Evolutionary conservation across 2,329 filamentous ascomycete genomes (phyloP), one percentile per base, ranked within the genome.

Genomic region (Thielaviopsis populi): DNA sequence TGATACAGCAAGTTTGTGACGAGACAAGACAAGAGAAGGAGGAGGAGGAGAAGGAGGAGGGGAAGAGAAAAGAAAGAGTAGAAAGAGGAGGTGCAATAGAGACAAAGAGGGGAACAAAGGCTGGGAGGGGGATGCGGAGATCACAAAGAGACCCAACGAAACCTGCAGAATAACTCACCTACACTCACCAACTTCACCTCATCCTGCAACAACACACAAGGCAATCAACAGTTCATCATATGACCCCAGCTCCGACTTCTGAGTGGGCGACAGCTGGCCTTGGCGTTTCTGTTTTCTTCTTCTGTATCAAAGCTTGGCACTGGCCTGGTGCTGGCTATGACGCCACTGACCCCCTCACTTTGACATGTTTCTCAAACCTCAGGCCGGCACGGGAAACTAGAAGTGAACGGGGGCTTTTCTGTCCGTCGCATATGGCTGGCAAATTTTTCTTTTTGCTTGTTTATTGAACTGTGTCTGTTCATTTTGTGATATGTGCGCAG

Each of bases 301-400:
- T 17, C 53, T 19, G 30, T 56, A 37, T 37, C 30, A 30, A n/a
- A 56, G 53, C 27, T 33, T 56, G 53, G 53, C 53, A 56, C 53
- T 56, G 53, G 53, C 24, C 53, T 56, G 27, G 53, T 11, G 30
- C 24, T 56, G 53, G 53, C 30, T 56, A 56, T 56, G 53, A 56
- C 53, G 53, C 53, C 53, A 56, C 46, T 56, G 17, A 33, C 22
- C 53, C 48, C 53, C 53, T 56, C 53, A 56, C 53, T 56, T 56
- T 56, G 53, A 56, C 53, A 56, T 56, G 53, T 56, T 56, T 56
- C 53, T 56, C 53, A 37, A 56, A 30, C 53, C 53, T 33, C 53
- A 56, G 15, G 53, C 27, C 37, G 53, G 53, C 53, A 59, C 33
- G 13, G 42, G 56, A 59, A 42, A 41, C 30, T 42, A 22, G 33